These are phyloP conservation scores for Paracamarosporium sp. DNA, from an alignment of 2,329 filamentous ascomycete species.

Conservation along the genomic window DNA sequence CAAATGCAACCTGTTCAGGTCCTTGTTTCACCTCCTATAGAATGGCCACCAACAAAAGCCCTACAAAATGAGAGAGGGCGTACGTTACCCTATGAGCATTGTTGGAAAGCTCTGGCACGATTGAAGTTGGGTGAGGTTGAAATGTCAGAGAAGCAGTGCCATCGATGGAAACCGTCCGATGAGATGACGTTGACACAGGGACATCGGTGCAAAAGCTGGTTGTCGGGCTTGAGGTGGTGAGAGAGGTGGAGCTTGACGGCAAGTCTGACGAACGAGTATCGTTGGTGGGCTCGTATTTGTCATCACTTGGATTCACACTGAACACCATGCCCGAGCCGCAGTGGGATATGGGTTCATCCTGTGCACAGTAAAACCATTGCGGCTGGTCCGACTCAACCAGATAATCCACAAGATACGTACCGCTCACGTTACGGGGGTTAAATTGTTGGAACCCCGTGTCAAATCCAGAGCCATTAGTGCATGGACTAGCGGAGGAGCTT, in stretches of 20 bases:
- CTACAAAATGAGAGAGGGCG: not conserved
- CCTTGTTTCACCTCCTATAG: not conserved
- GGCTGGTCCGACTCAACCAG: constrained; percentile 3
- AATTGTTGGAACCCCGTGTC: constrained; percentile 12
- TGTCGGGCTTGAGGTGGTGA: not conserved
- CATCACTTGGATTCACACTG: constrained; percentile 10
- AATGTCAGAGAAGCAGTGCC: not conserved
- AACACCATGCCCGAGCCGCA: constrained; percentile 13
- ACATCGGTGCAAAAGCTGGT: not conserved
- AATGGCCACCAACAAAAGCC: not conserved
- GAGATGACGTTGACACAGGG: not conserved
- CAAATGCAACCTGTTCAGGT: too few relatives aligned
- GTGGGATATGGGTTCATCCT: constrained; percentile 10
- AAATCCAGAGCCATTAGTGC: constrained; percentile 1
- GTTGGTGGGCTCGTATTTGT: not conserved
- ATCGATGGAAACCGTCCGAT: not conserved
- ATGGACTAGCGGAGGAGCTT: constrained; percentile 6
- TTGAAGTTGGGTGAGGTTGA: not conserved
- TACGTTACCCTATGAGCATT: not conserved
- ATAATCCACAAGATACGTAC: constrained; percentile 12
- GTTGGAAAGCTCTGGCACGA: not conserved
- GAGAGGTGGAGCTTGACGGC: not conserved
- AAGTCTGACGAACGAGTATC: not conserved
- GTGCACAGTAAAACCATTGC: constrained; percentile 16
- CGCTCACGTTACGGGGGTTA: constrained; percentile 9